Conservation (phyloP, 2,329 filamentous ascomycete species). For the Xylariomycetidae sp. region DNA sequence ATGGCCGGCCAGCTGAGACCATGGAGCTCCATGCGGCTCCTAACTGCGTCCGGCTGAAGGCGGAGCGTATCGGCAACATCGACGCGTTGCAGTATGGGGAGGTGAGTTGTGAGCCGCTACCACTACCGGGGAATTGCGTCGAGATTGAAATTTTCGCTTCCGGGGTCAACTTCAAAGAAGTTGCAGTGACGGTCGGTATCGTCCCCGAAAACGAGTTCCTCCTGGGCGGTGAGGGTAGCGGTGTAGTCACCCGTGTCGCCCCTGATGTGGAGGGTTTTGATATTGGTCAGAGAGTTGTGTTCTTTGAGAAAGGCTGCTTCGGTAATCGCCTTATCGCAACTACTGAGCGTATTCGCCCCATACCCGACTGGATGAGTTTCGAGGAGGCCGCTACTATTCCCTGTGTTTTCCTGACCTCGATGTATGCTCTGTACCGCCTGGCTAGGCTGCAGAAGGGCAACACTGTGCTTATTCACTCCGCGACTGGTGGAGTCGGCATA, state of each 20-base stretch:
- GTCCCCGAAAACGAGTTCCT: no score
- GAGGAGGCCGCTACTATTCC: conserved; percentile 29
- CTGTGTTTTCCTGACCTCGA: conserved; percentile 24
- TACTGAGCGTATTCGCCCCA: conserved; percentile 9
- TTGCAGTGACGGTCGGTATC: no score
- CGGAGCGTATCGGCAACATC: no score
- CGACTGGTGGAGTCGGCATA: conserved; percentile 12
- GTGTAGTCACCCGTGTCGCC: conserved; percentile 6
- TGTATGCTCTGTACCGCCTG: conserved; percentile 25
- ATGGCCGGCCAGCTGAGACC: no score
- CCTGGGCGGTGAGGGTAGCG: conserved; percentile 19
- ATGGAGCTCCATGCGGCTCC: no score
- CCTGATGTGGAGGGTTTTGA: conserved; percentile 12
- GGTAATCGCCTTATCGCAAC: conserved; percentile 12
- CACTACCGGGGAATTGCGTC: no score
- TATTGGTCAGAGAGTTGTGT: conserved; percentile 16
- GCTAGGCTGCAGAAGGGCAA: conserved; percentile 19
- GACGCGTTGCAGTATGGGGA: no score
- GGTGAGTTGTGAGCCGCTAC: no score
- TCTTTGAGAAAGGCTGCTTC: conserved; percentile 10
- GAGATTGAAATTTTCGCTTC: no score
- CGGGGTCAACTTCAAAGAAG: no score
- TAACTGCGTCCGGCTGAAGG: no score
- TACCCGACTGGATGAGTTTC: conserved; percentile 29
- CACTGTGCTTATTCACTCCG: conserved; percentile 14